Evolutionary conservation across 108 stramenopile genomes (phyloP), one percentile per base, ranked within the genome.

Genomic region (Fragilaria crotonensis): DNA sequence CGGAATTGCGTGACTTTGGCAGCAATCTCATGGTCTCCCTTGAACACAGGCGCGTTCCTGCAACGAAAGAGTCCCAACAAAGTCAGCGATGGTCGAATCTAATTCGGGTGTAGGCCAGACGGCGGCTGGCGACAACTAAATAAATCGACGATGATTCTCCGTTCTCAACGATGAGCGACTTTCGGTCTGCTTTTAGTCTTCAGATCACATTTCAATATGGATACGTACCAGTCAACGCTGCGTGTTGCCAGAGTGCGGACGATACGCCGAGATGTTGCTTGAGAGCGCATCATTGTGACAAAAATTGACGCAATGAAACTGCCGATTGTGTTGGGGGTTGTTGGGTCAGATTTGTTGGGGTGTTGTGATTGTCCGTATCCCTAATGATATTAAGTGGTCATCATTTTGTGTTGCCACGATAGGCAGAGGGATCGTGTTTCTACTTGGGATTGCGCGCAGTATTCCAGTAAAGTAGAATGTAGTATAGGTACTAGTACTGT

Each of bases 11-110:
- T 75, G 58, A 85, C 85, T 52, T 77, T 76, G 47, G 85, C 74
- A 30, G 81, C 68, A 36, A 87, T 74, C 45, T 81, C 76, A 17
- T 78, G 82, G 66, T 81, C 80, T 30, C 79, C 81, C 68, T 81
- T 86, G 76, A 85, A 92, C 52, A 82, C 76, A 48, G 78, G 72
- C 52, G 77, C 71, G 4, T 78, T 82, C 90, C 90, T 92, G 70
- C 48, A 0, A 33, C 25, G 18, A 50, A 36, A 33, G 0, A 52
- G 22, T 41, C 11, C 36, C 11, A 11, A 41, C 7, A 11, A 11
- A 41, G 36, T 41, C 14, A 41, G 36, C 7, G 14, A 11, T 41
- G 11, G 14, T 41, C 36, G 14, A 41, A 14, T 14, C 7, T 41
- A 41, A 41, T 41, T 19, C 5, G 19, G 23, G 3, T 25, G 36